These are phyloP conservation scores for Fusarium fujikuroi DNA, from an alignment of 2,329 filamentous ascomycete genomes.

Conservation along the genomic window DNA sequence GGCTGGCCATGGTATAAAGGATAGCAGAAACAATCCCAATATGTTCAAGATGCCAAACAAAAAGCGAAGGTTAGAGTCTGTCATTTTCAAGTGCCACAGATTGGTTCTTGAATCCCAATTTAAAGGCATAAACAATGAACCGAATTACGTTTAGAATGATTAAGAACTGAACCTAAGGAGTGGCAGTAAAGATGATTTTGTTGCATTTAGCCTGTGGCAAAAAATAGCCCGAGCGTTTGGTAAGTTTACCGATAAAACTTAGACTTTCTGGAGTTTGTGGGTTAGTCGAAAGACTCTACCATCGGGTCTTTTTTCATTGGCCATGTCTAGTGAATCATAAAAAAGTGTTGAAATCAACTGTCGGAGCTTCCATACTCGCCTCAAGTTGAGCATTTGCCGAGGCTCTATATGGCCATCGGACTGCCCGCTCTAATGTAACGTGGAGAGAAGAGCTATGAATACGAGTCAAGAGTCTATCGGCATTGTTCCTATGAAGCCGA, in stretches of 20 bases:
- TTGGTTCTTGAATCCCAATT: neutral
- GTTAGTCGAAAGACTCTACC: rapidly evolving
- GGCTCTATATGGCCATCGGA: neutral
- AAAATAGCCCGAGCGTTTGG: neutral
- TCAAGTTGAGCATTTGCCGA: neutral
- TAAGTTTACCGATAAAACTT: neutral
- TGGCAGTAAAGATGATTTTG: neutral
- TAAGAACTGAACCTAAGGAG: neutral
- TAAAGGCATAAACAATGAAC: neutral
- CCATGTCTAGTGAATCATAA: too few relatives aligned
- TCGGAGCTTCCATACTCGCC: neutral
- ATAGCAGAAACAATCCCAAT: neutral
- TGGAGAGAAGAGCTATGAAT: neutral
- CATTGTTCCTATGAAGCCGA: neutral
- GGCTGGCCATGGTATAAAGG: neutral
- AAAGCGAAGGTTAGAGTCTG: neutral
- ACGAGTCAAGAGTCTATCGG: neutral
- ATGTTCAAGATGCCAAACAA: neutral
- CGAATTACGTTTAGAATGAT: neutral
- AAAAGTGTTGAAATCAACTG: too few relatives aligned
- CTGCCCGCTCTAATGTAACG: neutral
- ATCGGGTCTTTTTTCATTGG: neutral
- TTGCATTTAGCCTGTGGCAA: neutral
- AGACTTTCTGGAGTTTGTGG: rapidly evolving
- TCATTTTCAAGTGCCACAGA: rapidly evolving